These are phyloP conservation scores for Fusarium bulbicola DNA, from an alignment of 2,329 filamentous ascomycete genomes.

Conservation along the genomic window DNA sequence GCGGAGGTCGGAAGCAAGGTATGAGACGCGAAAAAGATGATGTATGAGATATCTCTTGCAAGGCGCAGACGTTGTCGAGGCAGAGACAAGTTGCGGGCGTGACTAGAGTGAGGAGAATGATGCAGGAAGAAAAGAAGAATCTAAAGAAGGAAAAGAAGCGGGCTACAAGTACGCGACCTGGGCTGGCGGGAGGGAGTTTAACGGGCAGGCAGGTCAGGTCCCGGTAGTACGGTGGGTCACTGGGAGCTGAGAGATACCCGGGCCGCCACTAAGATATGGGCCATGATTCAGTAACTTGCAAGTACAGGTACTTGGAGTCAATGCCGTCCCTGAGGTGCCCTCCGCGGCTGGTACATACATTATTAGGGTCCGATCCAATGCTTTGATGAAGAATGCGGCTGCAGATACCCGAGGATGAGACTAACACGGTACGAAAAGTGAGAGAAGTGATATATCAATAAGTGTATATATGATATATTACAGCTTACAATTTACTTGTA, in stretches of 20 bases:
- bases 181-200: conserved; percentile 34
- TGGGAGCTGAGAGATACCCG: conserved; percentile 16
- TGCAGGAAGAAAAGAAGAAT: conserved; percentile 33
- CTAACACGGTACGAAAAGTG: background rate
- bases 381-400: background rate
- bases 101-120: conserved; percentile 14
- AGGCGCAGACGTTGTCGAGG: background rate
- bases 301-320: conserved; percentile 20
- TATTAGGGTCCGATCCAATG: conserved; percentile 16
- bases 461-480: background rate
- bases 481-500: background rate
- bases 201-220: conserved; percentile 41
- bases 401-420: background rate
- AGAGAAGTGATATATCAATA: background rate
- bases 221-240: conserved; percentile 39
- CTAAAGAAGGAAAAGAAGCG: conserved; percentile 36
- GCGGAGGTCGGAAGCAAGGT: conserved; percentile 17
- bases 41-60: conserved; percentile 1
- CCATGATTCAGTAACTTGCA: conserved; percentile 16
- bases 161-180: conserved; percentile 40
- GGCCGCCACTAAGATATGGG: background rate
- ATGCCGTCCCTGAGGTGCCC: conserved; percentile 18
- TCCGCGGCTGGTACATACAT: conserved; percentile 9
- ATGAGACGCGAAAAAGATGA: conserved; percentile 28
- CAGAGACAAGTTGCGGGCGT: conserved; percentile 13